Percentiles rank a stretch among this genome's conserved stretches.
Evolutionary conservation across 2,329 filamentous ascomycete genomes (phyloP).

Genomic region (Xylariaceae sp.): DNA sequence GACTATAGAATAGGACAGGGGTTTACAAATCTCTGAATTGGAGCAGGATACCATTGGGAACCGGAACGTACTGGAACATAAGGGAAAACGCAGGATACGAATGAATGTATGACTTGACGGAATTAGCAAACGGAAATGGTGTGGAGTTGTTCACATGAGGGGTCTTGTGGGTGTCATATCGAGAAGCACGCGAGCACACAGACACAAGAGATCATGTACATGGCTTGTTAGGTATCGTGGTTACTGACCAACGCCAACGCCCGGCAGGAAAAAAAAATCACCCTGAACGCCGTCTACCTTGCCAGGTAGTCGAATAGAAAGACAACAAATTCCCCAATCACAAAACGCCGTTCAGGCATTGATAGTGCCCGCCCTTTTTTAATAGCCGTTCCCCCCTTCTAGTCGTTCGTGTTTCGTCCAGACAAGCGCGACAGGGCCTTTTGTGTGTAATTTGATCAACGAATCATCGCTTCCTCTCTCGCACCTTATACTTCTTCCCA

Average conservation of each 20-base stretch:
- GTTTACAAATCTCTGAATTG: not conserved
- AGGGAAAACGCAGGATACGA: not conserved
- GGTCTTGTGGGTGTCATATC: constrained; percentile 4
- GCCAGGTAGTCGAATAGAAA: constrained; percentile 9
- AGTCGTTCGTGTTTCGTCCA: not conserved
- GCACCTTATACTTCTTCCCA: constrained; percentile 58
- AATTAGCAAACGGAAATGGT: constrained; percentile 2
- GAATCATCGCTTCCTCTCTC: constrained; percentile 53
- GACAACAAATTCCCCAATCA: constrained; percentile 8
- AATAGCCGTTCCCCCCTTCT: not conserved
- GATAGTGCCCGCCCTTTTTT: constrained; percentile 1
- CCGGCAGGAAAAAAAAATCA: not conserved
- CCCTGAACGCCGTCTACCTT: constrained; percentile 12
- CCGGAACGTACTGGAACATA: constrained; percentile 7
- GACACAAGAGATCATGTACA: constrained; percentile 4
- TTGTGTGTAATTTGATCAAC: not conserved
- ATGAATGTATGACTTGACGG: constrained; percentile 8
- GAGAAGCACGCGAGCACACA: constrained; percentile 1
- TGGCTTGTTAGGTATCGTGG: constrained; percentile 9
- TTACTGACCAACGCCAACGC: not conserved
- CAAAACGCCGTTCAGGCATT: constrained; percentile 12
- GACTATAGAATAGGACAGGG: not conserved
- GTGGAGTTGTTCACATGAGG: not conserved
- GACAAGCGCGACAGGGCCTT: not conserved
- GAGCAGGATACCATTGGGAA: not conserved